Percentiles rank a stretch among this genome's conserved stretches.
Conservation (phyloP, 257 asterid genomes). For the Ophiorrhiza pumila region DNA sequence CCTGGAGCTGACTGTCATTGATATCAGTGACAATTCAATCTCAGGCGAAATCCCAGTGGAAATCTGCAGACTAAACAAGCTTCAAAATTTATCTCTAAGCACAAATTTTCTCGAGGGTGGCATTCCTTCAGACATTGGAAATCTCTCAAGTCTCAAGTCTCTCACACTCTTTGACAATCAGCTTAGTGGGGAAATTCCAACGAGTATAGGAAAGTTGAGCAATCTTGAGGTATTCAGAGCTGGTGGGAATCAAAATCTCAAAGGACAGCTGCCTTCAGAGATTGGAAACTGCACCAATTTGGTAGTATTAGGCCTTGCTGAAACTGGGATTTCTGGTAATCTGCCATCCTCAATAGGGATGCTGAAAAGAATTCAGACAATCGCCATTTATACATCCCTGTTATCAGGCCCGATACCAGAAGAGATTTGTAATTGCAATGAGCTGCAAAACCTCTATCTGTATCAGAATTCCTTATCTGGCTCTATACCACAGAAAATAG, state of each 20-base stretch:
- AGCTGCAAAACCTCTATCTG: slow-evolving; percentile 68
- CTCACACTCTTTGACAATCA: slow-evolving; percentile 78
- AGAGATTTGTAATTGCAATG: slow-evolving; percentile 76
- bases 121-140: slow-evolving; percentile 65
- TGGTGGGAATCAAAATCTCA: slow-evolving; percentile 86
- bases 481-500: slow-evolving; percentile 56
- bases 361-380: slow-evolving; percentile 65
- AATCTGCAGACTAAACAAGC: slow-evolving; percentile 52
- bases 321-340: slow-evolving; percentile 71
- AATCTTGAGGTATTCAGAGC: slow-evolving; percentile 66
- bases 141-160: slow-evolving; percentile 42
- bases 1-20: slow-evolving; percentile 40
- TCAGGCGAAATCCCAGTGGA: slow-evolving; percentile 72
- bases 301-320: slow-evolving; percentile 69
- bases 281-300: slow-evolving; percentile 80
- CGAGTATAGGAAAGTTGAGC: slow-evolving; percentile 53
- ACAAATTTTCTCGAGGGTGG: slow-evolving; percentile 59
- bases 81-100: slow-evolving; percentile 45
- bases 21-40: slow-evolving; percentile 66
- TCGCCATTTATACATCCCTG: slow-evolving; percentile 71
- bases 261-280: slow-evolving; percentile 67
- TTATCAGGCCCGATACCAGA: slow-evolving; percentile 86
- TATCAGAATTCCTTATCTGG: slow-evolving; percentile 82
- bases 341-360: slow-evolving; percentile 68
- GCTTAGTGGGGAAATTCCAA: slow-evolving; percentile 70